Evolutionary conservation across 805 yeast species (phyloP), one percentile per base, ranked within the genome.

Genomic region (Wickerhamomyces sydowiorum): DNA sequence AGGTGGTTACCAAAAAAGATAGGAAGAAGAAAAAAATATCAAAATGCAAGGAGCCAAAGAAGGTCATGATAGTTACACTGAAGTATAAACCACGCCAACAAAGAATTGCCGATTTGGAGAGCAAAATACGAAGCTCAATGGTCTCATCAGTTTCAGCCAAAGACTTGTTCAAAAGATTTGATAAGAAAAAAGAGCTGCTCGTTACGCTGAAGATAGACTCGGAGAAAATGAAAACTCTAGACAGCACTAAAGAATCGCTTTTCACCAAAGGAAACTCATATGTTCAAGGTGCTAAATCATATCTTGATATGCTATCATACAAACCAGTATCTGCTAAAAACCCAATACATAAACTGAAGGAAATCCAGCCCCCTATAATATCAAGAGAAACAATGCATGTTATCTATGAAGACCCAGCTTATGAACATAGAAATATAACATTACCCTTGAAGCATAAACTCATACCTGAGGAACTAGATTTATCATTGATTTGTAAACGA

Each of bases 261-360:
- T 30, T 36, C 3, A 17, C 35, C 13, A 27, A 24, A 7, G 41
- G 33, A 3, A 21, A 21, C 5, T 6, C 20, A 6, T 18, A 30
- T 8, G 22, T 24, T n/a, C 33, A 33, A 2, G 47, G 42, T n/a
- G 36, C 44, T 1, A 40, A 18, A n/a, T 43, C 56, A 10, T 37
- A 45, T n/a, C 22, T 44, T 22, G 43, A 41, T 6, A 24, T 47
- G 7, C 23, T 53, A 6, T 31, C 41, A 6, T 33, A 42, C 13
- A 40, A 38, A 8, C 33, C 42, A n/a, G 14, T 34, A 2, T 5
- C n/a, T 1, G 36, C 42, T 7, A 54, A 42, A 23, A 40, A 47
- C 22, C 44, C 52, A 14, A 38, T 57, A 3, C 50, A 48, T 6
- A 55, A 55, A 36, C 41, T 54, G 35, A 54, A 47, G 30, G 47